Base-by-base conservation (phyloP, 169 alveolate genomes). In the Theileria equi region DNA sequence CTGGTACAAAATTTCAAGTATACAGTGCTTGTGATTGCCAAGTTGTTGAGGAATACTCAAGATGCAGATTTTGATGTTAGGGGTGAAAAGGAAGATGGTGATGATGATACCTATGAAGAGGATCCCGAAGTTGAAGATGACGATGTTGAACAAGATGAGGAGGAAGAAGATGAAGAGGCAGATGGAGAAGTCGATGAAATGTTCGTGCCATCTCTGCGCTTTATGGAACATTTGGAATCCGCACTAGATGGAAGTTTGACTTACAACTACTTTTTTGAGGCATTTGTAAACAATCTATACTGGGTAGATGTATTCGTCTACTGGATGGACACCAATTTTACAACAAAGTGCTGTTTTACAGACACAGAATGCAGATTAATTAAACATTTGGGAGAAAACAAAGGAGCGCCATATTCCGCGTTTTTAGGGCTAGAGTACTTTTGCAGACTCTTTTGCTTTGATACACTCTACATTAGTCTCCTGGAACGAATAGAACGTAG, bases 1-100 rank as follows among this genome's bases (percentile, higher is more conserved):
- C 6, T 73, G 0, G 64, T 73, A 19, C 83, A 73, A 32, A 73
- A 73, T 44, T 73, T 73, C 62, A 73, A 73, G 43, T 73, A 53
- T 29, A 16, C 63, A 28, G 55, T 73, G 2, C 13, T 73, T 11
- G 2, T 32, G 32, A 47, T 73, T 41, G 57, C 53, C 16, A 73
- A 35, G 16, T 19, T 60, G 41, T 23, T 59, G 23, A 61, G 29
- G 11, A 23, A 40, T 13, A 5, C 76, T 21, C 11, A 35, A 0
- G 21, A 52, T 26, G 7, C n/a, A 17, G 57, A 55, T 16, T 6
- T 47, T 16, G n/a, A 5, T 13, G 1, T 11, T 54, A n/a, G 36
- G 10, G 32, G 41, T 28, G 35, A 59, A 44, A 5, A 23, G 13
- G 35, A 32, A 1, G n/a, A 48, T n/a, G 13, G 44, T 13, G 58